Conservation (phyloP, 768 basidiomycete species). For the Favolaschia claudopus region DNA sequence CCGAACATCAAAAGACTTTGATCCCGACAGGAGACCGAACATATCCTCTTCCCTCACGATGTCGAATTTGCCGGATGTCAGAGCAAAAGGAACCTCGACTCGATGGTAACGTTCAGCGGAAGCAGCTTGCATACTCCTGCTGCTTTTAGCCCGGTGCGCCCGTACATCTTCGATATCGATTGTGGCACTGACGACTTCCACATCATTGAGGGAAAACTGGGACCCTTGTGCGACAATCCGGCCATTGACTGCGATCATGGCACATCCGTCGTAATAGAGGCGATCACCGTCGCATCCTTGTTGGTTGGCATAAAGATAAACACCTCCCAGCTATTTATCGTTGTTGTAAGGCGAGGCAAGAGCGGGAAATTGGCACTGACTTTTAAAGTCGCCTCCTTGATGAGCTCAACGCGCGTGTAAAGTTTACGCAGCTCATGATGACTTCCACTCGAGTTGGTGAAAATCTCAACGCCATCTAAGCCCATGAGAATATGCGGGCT, state of each 20-base stretch:
- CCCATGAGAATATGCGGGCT: conserved; percentile 99
- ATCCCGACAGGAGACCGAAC: conserved; percentile 43
- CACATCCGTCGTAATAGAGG: conserved; percentile 97
- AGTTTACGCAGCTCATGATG: conserved; percentile 99
- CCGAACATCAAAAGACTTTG: conserved; percentile 54
- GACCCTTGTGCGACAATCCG: conserved; percentile 92
- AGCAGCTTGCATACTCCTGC: conserved; percentile 91
- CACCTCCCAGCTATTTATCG: conserved; percentile 80
- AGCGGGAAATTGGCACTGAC: conserved; percentile 43
- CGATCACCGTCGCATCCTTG: conserved; percentile 99
- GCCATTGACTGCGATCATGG: conserved; percentile 96
- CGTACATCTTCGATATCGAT: conserved; percentile 97
- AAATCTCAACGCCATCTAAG: conserved; percentile 97
- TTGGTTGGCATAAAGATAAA: conserved; percentile 98
- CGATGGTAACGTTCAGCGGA: conserved; percentile 77
- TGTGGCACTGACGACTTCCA: conserved; percentile 95
- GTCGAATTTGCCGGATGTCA: conserved; percentile 79
- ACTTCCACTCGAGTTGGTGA: conserved; percentile 97
- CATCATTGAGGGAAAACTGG: conserved; percentile 94
- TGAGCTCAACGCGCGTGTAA: conserved; percentile 88
- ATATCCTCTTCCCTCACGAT: conserved; percentile 63
- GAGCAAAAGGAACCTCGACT: conserved; percentile 80
- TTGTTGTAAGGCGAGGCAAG: conserved; percentile 2
- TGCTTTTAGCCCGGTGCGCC: conserved; percentile 83
- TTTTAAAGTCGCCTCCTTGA: conserved; percentile 97